Conservation (phyloP, 805 yeast genomes). For the Kodamaea hsintzibuensis region DNA sequence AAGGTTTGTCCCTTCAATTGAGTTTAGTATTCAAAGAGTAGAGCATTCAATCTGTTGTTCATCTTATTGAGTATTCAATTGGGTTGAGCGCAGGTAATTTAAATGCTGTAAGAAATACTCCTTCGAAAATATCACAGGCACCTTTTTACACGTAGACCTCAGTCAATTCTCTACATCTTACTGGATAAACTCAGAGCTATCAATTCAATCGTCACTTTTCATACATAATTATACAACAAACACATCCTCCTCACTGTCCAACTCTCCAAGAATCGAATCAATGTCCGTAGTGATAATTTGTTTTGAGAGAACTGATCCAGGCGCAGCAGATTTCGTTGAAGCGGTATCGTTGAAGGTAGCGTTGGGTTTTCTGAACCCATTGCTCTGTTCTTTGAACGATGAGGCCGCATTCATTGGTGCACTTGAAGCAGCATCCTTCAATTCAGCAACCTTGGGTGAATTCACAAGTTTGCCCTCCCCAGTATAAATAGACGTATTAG, state of each 20-base stretch:
- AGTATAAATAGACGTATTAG: conserved; percentile 20
- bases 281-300: conserved; percentile 36
- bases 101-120: no score
- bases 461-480: conserved; percentile 9
- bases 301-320: conserved; percentile 30
- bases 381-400: conserved; percentile 22
- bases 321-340: conserved; percentile 11
- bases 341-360: conserved; percentile 5
- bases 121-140: no score
- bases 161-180: no score
- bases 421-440: conserved; percentile 7
- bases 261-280: conserved; percentile 33
- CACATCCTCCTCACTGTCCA: conserved; percentile 37
- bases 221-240: conserved; percentile 5
- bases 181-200: no score
- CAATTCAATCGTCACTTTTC: not conserved
- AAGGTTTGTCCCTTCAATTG: no score
- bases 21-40: not conserved
- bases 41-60: no score
- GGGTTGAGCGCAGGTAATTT: no score
- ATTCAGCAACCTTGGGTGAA: conserved; percentile 8
- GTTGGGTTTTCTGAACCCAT: conserved; percentile 11
- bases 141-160: no score
- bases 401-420: not conserved
- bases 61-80: no score